Conservation (phyloP, 768 basidiomycete species). For the Antrodiella citrinella region DNA sequence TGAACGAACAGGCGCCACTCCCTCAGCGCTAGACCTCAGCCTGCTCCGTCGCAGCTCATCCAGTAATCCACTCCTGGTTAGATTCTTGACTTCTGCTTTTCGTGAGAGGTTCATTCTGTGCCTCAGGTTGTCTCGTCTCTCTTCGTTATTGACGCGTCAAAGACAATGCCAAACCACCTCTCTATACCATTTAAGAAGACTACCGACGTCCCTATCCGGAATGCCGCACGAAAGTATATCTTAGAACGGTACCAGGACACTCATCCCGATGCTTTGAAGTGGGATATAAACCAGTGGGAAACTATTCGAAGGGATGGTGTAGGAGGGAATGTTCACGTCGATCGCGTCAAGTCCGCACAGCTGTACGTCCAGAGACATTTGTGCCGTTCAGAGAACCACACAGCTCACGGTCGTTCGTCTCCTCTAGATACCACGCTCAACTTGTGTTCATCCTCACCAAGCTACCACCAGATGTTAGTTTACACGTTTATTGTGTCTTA, state of each 20-base stretch:
- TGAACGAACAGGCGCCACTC: too few relatives aligned
- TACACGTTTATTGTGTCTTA: conserved; percentile 4
- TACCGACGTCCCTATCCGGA: conserved; percentile 43
- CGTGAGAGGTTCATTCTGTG: neutral
- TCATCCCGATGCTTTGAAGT: conserved; percentile 79
- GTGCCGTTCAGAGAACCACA: neutral
- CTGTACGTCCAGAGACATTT: conserved; percentile 61
- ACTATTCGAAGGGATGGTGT: conserved; percentile 50
- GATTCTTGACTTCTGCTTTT: neutral
- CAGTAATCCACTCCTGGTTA: too few relatives aligned
- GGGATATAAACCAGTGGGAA: conserved; percentile 70
- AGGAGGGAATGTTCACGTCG: conserved; percentile 44
- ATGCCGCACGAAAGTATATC: conserved; percentile 58
- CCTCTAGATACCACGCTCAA: conserved; percentile 82
- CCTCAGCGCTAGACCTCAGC: too few relatives aligned
- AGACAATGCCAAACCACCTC: conserved; percentile 69
- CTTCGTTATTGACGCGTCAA: neutral
- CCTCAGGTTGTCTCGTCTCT: neutral
- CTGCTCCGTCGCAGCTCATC: too few relatives aligned
- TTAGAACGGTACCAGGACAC: conserved; percentile 50
- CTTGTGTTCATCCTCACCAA: conserved; percentile 78
- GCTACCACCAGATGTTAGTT: conserved; percentile 68
- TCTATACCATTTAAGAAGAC: conserved; percentile 69
- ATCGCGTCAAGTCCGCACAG: conserved; percentile 42
- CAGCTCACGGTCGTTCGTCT: neutral